A percentile compares a stretch with the other conserved stretches of the same genome.
Conservation (phyloP, 108 stramenopile genomes). For the Skeletonema grethae region DNA sequence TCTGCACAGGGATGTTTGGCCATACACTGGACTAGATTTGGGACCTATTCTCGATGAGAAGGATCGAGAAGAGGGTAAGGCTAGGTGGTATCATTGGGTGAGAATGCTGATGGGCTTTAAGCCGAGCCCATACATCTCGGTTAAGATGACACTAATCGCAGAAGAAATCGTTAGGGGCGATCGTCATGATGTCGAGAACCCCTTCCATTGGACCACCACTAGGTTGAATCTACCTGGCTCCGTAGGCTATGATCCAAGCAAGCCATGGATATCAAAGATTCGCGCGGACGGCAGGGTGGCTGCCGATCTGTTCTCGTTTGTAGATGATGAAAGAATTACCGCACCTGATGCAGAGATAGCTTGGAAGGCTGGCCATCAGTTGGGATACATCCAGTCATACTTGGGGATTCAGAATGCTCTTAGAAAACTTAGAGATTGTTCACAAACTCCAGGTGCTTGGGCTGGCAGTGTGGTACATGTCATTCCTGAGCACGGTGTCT, state of each 20-base stretch:
- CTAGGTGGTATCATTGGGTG: constrained; percentile 37
- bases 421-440: constrained; percentile 32
- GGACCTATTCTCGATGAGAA: not conserved
- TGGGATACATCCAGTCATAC: constrained; percentile 21
- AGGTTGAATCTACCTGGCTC: constrained; percentile 51
- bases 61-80: not conserved
- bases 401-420: constrained; percentile 62
- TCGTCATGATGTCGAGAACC: constrained; percentile 30
- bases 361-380: not conserved
- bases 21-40: constrained; percentile 44
- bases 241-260: constrained; percentile 20
- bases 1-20: constrained; percentile 20
- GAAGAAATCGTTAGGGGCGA: constrained; percentile 41
- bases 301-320: constrained; percentile 37
- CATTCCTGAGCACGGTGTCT: constrained; percentile 2
- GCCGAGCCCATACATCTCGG: constrained; percentile 33
- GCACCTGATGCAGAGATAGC: constrained; percentile 2
- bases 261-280: constrained; percentile 42
- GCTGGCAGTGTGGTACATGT: constrained; percentile 30
- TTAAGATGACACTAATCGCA: constrained; percentile 23
- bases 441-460: constrained; percentile 51
- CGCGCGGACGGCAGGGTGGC: constrained; percentile 44
- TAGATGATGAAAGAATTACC: constrained; percentile 44
- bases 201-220: constrained; percentile 42
- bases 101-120: constrained; percentile 47